A percentile compares a stretch with the other conserved stretches of the same genome.
phyloP scores from a whole-genome alignment of 805 yeast species.

The Candida michaelii region DNA sequence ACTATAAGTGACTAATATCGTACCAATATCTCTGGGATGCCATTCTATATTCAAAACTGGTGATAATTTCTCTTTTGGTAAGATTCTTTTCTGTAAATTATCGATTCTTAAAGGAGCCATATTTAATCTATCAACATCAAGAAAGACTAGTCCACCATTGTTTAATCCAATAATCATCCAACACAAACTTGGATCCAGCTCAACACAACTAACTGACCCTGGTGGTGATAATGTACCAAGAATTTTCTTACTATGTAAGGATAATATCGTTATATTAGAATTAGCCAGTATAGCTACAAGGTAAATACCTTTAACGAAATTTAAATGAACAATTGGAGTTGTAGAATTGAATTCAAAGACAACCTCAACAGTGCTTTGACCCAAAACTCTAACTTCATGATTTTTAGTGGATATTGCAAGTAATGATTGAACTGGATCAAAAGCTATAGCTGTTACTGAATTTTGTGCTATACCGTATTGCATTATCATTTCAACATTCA shows the following conservation, averaged over 20 bases:
- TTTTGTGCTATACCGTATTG: constrained; percentile 52
- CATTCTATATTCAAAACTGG: constrained; percentile 68
- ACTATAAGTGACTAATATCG: constrained; percentile 70
- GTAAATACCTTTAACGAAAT: constrained; percentile 79
- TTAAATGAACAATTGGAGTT: constrained; percentile 52
- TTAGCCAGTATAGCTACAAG: constrained; percentile 66
- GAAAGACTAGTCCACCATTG: constrained; percentile 70
- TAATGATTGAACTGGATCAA: constrained; percentile 85
- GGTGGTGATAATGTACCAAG: constrained; percentile 63
- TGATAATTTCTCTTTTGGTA: constrained; percentile 58
- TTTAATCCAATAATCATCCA: constrained; percentile 80
- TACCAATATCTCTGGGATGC: constrained; percentile 89
- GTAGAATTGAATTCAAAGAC: constrained; percentile 54
- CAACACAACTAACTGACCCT: constrained; percentile 65
- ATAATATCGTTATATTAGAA: constrained; percentile 62
- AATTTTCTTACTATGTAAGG: constrained; percentile 61
- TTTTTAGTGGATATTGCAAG: constrained; percentile 74
- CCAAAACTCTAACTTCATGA: constrained; percentile 76
- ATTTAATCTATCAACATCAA: constrained; percentile 76
- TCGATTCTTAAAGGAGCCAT: constrained; percentile 66
- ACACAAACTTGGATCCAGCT: constrained; percentile 83
- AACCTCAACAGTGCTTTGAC: constrained; percentile 78
- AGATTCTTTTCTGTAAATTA: constrained; percentile 62
- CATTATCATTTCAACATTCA: constrained; percentile 26
- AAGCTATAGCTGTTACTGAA: constrained; percentile 64